Evolutionary conservation across 768 basidiomycete genomes (phyloP).

Genomic region (Agaricus blazei): DNA sequence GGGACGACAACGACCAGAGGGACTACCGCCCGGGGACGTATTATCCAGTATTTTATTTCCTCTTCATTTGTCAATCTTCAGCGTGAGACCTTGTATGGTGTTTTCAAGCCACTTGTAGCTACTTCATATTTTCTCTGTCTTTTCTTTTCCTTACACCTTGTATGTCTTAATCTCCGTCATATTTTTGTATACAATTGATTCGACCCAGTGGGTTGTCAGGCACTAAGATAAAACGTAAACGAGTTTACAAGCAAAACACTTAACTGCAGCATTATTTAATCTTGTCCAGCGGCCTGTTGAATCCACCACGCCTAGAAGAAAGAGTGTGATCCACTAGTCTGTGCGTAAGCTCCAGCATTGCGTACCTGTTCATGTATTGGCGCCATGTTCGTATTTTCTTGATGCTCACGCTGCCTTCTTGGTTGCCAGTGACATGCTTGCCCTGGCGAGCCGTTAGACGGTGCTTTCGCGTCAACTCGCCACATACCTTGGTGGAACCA

Average conservation of each 20-base stretch:
- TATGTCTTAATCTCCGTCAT: constrained; percentile 19
- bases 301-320: constrained; percentile 57
- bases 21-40: constrained; percentile 7
- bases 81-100: not conserved
- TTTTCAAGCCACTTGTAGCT: not conserved
- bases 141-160: constrained; percentile 16
- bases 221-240: constrained; percentile 3
- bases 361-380: constrained; percentile 95
- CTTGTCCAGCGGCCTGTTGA: constrained; percentile 92
- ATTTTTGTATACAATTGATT: constrained; percentile 5
- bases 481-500: constrained; percentile 77
- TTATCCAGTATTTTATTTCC: constrained; percentile 12
- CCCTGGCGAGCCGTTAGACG: constrained; percentile 38
- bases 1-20: not conserved
- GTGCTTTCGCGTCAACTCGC: not conserved
- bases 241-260: constrained; percentile 3
- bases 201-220: constrained; percentile 10
- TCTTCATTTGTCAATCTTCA: not conserved
- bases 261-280: constrained; percentile 59
- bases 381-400: constrained; percentile 91
- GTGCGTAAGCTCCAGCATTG: not conserved
- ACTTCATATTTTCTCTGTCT: too few species aligned
- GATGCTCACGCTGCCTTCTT: constrained; percentile 59
- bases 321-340: not conserved
- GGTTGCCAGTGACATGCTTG: constrained; percentile 77